A percentile compares a stretch with the other conserved stretches of the same genome.
These are phyloP conservation scores for Rhizomucor miehei DNA, from an alignment of 371 early-diverging fungal species.

Conservation along the genomic window DNA sequence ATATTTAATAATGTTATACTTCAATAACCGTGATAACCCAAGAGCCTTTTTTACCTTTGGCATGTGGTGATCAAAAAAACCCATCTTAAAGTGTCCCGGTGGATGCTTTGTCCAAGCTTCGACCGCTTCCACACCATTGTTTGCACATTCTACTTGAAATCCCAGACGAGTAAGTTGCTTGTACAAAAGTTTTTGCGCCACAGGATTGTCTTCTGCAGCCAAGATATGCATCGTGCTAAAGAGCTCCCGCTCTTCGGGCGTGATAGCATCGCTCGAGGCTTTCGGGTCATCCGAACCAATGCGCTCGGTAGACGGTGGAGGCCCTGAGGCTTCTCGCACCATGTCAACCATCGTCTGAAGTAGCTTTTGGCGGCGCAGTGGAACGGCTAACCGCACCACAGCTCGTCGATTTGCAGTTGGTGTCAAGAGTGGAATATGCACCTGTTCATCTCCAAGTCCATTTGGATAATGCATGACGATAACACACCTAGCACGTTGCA, in stretches of 20 bases:
- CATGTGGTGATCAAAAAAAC: conserved; percentile 49
- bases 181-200: conserved; percentile 36
- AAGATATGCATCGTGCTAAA: conserved; percentile 34
- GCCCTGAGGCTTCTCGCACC: conserved; percentile 7
- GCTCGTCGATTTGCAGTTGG: neutral
- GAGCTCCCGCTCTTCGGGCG: conserved; percentile 23
- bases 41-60: conserved; percentile 22
- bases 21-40: no score
- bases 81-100: conserved; percentile 29
- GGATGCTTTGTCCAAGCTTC: conserved; percentile 30
- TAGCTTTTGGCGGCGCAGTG: conserved; percentile 46
- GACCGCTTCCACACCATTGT: conserved; percentile 40
- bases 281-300: neutral
- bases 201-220: conserved; percentile 47
- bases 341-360: conserved; percentile 31
- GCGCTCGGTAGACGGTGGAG: neutral
- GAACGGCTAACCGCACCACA: conserved; percentile 46
- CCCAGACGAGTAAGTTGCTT: conserved; percentile 40
- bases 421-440: neutral
- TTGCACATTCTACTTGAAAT: conserved; percentile 40
- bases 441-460: conserved; percentile 4
- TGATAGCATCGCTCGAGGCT: conserved; percentile 10
- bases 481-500: conserved; percentile 12
- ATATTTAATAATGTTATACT: no score
- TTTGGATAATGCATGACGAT: conserved; percentile 39